These are phyloP conservation scores for Chalciporus piperatus DNA, from an alignment of 768 basidiomycete species.

Conservation along the genomic window DNA sequence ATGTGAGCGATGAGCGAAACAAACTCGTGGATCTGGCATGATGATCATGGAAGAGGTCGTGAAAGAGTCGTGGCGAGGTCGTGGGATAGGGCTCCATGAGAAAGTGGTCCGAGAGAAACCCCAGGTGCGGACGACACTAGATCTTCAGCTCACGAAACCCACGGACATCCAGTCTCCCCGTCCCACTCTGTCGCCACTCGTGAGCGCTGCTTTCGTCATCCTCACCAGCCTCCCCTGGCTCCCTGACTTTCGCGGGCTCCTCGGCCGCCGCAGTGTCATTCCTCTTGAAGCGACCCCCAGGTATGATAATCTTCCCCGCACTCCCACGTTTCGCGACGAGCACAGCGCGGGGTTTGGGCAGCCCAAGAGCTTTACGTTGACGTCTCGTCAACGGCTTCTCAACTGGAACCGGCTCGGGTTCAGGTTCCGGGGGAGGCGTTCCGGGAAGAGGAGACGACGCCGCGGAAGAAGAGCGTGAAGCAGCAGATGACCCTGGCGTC, in stretches of 20 bases:
- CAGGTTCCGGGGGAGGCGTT: conserved; percentile 31
- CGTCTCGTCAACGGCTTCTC: conserved; percentile 56
- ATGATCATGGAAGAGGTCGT: conserved; percentile 7
- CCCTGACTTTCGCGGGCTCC: conserved; percentile 19
- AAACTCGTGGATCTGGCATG: background rate
- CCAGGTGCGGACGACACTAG: conserved; percentile 22
- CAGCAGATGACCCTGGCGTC: conserved; percentile 32
- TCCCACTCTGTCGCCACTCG: conserved; percentile 67
- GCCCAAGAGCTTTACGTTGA: conserved; percentile 64
- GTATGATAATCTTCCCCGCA: conserved; percentile 60
- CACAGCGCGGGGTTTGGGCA: conserved; percentile 53
- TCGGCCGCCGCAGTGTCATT: conserved; percentile 10
- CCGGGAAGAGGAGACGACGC: conserved; percentile 38
- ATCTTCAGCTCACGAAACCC: conserved; percentile 80
- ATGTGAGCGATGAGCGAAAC: conserved; percentile 8
- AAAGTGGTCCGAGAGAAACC: background rate
- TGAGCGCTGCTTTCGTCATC: conserved; percentile 34
- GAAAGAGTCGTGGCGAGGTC: conserved; percentile 7
- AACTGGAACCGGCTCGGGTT: conserved; percentile 1
- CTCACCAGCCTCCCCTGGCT: conserved; percentile 21
- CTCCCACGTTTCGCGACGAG: conserved; percentile 29
- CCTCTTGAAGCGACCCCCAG: conserved; percentile 54
- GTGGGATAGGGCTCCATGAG: background rate
- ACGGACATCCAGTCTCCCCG: conserved; percentile 70
- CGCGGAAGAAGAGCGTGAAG: conserved; percentile 31